Conservation (phyloP, 1,139 yeast genomes). For the Hyphopichia fennica region DNA sequence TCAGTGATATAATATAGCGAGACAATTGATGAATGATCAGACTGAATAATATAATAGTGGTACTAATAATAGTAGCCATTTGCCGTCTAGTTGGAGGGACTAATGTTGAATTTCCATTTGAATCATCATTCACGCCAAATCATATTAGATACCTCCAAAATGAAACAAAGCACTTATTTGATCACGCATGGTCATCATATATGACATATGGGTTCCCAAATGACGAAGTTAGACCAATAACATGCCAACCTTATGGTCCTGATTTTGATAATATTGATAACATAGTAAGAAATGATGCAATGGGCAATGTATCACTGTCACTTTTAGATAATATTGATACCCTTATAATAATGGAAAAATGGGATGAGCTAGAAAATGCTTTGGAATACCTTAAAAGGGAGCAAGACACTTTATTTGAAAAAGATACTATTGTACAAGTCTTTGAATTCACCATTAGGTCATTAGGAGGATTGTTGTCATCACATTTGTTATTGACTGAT, state of each 20-base stretch:
- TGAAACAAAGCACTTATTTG: conserved; percentile 59
- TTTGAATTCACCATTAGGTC: conserved; percentile 83
- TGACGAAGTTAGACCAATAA: conserved; percentile 77
- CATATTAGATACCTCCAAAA: conserved; percentile 48
- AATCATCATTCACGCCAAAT: conserved; percentile 47
- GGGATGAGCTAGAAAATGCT: conserved; percentile 50
- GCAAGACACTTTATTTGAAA: conserved; percentile 47
- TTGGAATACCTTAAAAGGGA: conserved; percentile 45
- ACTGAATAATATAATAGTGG: not conserved
- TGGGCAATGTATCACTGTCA: conserved; percentile 82
- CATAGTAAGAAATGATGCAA: conserved; percentile 71
- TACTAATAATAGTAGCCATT: not conserved
- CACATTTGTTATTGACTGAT: conserved; percentile 68
- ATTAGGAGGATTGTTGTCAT: conserved; percentile 74
- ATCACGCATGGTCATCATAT: conserved; percentile 79
- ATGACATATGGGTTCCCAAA: conserved; percentile 71
- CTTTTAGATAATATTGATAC: conserved; percentile 79
- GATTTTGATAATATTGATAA: conserved; percentile 55
- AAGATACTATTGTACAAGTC: conserved; percentile 76
- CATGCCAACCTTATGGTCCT: conserved; percentile 70
- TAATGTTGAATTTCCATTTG: conserved; percentile 2
- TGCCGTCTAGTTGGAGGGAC: not conserved
- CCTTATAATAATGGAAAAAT: conserved; percentile 68
- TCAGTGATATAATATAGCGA: no score
- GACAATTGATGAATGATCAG: conserved; percentile 1